A percentile compares a stretch with the other conserved stretches of the same genome.
Evolutionary conservation across 345 rosid genomes (phyloP).

Genomic region (Euclidium syriacum): DNA sequence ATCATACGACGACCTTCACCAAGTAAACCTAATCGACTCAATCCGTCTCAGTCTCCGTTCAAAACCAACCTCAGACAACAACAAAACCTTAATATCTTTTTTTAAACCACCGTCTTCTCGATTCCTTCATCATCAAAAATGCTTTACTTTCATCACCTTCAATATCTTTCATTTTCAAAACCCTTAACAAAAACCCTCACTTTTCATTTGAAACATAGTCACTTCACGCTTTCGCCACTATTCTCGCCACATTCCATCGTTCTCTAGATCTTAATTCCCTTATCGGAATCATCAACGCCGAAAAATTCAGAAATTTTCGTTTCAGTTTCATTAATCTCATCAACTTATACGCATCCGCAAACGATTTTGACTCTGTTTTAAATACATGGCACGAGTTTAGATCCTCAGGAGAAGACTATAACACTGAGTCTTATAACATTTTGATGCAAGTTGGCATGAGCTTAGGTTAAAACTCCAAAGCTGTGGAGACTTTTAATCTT

Average conservation of each 20-base stretch:
- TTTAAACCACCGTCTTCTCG: slow-evolving; percentile 56
- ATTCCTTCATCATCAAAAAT: slow-evolving; percentile 63
- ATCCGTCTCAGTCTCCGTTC: slow-evolving; percentile 71
- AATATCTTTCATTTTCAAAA: slow-evolving; percentile 43
- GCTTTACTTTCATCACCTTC: slow-evolving; percentile 72
- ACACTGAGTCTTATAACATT: slow-evolving; percentile 68
- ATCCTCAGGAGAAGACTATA: slow-evolving; percentile 37
- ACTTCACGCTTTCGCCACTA: slow-evolving; percentile 59
- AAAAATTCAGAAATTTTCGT: slow-evolving; percentile 39
- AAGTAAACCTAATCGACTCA: slow-evolving; percentile 66
- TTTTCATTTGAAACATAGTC: slow-evolving; percentile 47
- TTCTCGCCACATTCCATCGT: slow-evolving; percentile 57
- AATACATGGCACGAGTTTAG: slow-evolving; percentile 54
- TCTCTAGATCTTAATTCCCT: slow-evolving; percentile 45
- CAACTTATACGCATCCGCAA: slow-evolving; percentile 53
- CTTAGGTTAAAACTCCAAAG: slow-evolving; percentile 38
- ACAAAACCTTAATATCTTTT: slow-evolving; percentile 29
- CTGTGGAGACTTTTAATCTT: slow-evolving; percentile 45
- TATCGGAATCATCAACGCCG: slow-evolving; percentile 40
- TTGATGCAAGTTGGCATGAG: slow-evolving; percentile 46
- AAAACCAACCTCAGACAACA: slow-evolving; percentile 24
- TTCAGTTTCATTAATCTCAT: slow-evolving; percentile 69
- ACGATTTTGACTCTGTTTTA: slow-evolving; percentile 55
- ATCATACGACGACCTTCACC: slow-evolving; percentile 62
- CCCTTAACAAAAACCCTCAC: slow-evolving; percentile 31